Base-by-base conservation (phyloP, 176 grass and related monocot species). In the Panicum miliaceum region DNA sequence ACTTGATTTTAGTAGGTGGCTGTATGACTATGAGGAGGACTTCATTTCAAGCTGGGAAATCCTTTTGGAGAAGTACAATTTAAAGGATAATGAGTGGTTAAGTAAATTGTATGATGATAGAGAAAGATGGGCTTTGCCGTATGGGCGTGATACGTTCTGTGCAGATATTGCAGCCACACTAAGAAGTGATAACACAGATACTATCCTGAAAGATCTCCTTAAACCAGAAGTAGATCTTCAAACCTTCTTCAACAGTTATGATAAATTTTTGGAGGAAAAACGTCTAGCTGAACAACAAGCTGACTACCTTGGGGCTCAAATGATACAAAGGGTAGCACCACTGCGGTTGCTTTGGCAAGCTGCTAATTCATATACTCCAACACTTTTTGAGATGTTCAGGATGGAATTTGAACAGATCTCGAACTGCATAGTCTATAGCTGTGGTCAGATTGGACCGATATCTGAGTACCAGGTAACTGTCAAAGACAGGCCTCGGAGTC, bases 21-120 rank as follows among this genome's bases (percentile, higher is more conserved):
- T 94, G 72, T 89, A 94, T 69, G 88, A 82, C 47, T 89, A 52
- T 62, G 90, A 92, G 66, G 92, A 71, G 10, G 86, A 88, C 42
- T 92, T 97, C 70, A 57, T 87, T 20, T 80, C 86, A 38, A 77
- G 80, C 60, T 97, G 94, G 94, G 84, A 87, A 52, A 83, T 77
- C 18, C 75, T 97, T 69, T 88, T 51, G 41, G 92, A 65, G 56
- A 97, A 92, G 76, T 94, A 97, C 83, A 89, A 88, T 86, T 47
- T 97, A 18, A 94, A 97, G 70, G 86, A 90, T 64, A 92, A 94
- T 35, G 90, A 94, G 18, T 97, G 94, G 94, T 62, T 94, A 68
- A 74, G 54, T 81, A 92, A 94, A 80, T 85, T 97, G 60, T 94
- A 89, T 5, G 41, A 73, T 73, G 90, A 92, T 36, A 97, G 86